A percentile compares a stretch with the other conserved stretches of the same genome.
Conservation (phyloP, 805 yeast species). For the Cyberlindnera maritima region DNA sequence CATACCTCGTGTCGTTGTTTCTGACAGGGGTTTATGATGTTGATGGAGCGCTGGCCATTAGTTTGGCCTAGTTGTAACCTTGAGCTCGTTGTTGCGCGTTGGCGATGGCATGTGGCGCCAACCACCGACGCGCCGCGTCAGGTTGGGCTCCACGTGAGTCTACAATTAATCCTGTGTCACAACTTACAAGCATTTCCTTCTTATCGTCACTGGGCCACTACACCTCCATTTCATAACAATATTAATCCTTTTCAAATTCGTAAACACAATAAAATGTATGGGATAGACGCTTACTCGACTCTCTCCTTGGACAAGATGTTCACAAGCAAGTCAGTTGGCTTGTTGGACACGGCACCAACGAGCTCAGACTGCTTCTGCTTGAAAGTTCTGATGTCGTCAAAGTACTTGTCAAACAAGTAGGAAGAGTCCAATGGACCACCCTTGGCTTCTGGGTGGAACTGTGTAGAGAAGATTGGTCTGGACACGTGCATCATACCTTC, state of each 20-base stretch:
- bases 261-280: not conserved
- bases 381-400: slow-evolving; percentile 63
- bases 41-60: not conserved
- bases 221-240: not conserved
- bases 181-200: too few species aligned
- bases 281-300: slow-evolving; percentile 31
- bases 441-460: slow-evolving; percentile 99
- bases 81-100: not conserved
- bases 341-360: slow-evolving; percentile 38
- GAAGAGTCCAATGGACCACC: slow-evolving; percentile 98
- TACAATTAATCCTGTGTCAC: too few species aligned
- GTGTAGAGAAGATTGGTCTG: slow-evolving; percentile 93
- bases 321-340: slow-evolving; percentile 49
- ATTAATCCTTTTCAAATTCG: not conserved
- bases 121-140: not conserved
- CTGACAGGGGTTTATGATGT: not conserved
- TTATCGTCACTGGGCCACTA: not conserved
- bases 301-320: slow-evolving; percentile 66
- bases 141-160: not conserved
- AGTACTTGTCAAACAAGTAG: slow-evolving; percentile 86
- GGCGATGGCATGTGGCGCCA: slow-evolving; percentile 5
- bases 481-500: slow-evolving; percentile 93
- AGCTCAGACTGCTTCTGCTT: slow-evolving; percentile 41
- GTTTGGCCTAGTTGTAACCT: too few species aligned
- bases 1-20: not conserved